Evolutionary conservation across 2,329 filamentous ascomycete species (phyloP).

Genomic region (Colletotrichum graminicola): DNA sequence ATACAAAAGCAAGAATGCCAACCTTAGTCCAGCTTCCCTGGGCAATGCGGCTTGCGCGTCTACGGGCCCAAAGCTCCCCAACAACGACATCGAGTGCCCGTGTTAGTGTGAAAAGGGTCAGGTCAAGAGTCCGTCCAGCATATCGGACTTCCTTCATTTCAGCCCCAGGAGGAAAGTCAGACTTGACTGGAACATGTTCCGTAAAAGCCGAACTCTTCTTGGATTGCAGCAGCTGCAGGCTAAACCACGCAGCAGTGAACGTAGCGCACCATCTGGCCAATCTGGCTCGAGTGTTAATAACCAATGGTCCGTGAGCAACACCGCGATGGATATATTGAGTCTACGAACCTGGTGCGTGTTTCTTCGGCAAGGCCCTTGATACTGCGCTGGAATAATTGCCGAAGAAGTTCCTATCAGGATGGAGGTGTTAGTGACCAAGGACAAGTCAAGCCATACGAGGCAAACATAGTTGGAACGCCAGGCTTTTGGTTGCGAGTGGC

Average conservation of each 20-base stretch:
- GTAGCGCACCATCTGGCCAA: slow-evolving; percentile 68
- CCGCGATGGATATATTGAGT: neutral
- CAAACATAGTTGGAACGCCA: slow-evolving; percentile 5
- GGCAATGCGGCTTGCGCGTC: slow-evolving; percentile 59
- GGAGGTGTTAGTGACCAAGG: slow-evolving; percentile 2
- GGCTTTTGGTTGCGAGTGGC: slow-evolving; percentile 3
- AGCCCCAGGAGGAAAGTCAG: slow-evolving; percentile 46
- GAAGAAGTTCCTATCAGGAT: slow-evolving; percentile 43
- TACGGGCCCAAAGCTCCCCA: slow-evolving; percentile 72
- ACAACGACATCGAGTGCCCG: slow-evolving; percentile 79
- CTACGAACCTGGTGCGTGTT: slow-evolving; percentile 43
- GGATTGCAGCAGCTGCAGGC: slow-evolving; percentile 69
- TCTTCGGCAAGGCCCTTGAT: slow-evolving; percentile 44
- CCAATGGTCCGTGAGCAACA: neutral
- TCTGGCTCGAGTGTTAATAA: slow-evolving; percentile 52
- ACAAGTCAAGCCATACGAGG: neutral
- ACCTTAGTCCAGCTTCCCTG: slow-evolving; percentile 62
- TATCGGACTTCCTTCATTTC: slow-evolving; percentile 48
- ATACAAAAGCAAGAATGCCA: slow-evolving; percentile 41
- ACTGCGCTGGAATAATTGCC: slow-evolving; percentile 45
- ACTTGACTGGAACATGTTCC: slow-evolving; percentile 52
- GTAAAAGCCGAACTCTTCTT: slow-evolving; percentile 61
- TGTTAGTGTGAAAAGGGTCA: slow-evolving; percentile 82
- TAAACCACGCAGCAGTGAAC: slow-evolving; percentile 70
- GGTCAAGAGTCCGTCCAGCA: slow-evolving; percentile 82